Evolutionary conservation across 305 asterid genomes (phyloP).

Genomic region (Coffea humblotiana): DNA sequence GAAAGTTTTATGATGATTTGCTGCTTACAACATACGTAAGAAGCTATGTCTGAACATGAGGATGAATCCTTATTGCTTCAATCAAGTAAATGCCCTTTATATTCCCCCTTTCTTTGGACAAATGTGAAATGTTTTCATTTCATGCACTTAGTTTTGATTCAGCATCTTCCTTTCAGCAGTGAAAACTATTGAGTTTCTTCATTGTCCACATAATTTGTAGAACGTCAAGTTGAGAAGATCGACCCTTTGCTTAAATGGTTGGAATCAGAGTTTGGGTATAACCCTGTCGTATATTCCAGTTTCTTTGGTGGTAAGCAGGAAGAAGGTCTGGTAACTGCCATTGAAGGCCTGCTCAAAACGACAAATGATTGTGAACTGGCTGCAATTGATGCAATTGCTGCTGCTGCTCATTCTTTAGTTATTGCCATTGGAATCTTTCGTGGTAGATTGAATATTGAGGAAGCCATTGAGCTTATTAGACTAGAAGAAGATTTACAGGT

Average conservation of each 20-base stretch:
- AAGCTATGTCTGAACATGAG: too few relatives aligned
- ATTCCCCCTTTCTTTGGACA: background rate
- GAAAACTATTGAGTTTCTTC: too few relatives aligned
- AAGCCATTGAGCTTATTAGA: conserved; percentile 81
- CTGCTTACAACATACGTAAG: too few relatives aligned
- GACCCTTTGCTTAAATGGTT: conserved; percentile 77
- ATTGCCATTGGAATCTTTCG: conserved; percentile 71
- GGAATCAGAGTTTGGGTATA: conserved; percentile 78
- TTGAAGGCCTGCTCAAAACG: conserved; percentile 60
- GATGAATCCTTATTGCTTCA: too few relatives aligned
- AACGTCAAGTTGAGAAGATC: conserved; percentile 77
- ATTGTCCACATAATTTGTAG: conserved; percentile 36
- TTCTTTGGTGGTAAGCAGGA: conserved; percentile 91
- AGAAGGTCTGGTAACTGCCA: conserved; percentile 60
- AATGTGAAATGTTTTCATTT: too few relatives aligned
- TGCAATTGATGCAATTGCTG: conserved; percentile 82
- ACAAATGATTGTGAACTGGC: conserved; percentile 73
- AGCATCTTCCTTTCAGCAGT: too few relatives aligned
- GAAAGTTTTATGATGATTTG: too few relatives aligned
- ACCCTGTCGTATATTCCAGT: conserved; percentile 65
- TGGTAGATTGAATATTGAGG: conserved; percentile 64
- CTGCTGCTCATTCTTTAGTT: conserved; percentile 80
- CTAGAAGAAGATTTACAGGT: conserved; percentile 97
- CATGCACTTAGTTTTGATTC: too few relatives aligned
- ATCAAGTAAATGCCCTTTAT: background rate